phyloP scores from a whole-genome alignment of 495 filamentous ascomycete genomes.

The Xylaria cubensis region DNA sequence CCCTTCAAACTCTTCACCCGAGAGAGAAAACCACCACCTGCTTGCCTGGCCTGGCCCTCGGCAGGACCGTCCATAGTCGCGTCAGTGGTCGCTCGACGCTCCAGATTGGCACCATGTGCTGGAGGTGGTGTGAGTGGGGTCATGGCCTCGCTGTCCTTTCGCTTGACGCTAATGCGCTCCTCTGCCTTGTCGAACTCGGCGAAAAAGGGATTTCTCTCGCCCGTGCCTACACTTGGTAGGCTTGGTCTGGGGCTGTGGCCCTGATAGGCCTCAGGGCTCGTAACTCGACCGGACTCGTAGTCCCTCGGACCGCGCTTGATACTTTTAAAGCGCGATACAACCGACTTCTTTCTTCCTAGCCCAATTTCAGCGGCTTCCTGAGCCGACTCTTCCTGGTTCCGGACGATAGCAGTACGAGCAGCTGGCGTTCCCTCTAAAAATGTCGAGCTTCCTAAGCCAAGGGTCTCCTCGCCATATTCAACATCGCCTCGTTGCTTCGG shows the following conservation, averaged over 20 bases:
- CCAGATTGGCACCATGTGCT: conserved; percentile 58
- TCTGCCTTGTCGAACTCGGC: conserved; percentile 69
- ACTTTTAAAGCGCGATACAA: conserved; percentile 83
- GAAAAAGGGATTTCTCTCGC: conserved; percentile 84
- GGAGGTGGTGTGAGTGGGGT: conserved; percentile 76
- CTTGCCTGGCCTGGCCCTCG: conserved; percentile 51
- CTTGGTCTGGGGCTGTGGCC: conserved; percentile 46
- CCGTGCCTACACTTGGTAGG: conserved; percentile 28
- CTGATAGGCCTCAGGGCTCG: conserved; percentile 54
- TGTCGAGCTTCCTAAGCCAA: conserved; percentile 91
- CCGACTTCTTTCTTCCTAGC: conserved; percentile 86
- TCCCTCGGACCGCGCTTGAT: conserved; percentile 64
- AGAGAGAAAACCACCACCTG: conserved; percentile 73
- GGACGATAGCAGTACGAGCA: conserved; percentile 80
- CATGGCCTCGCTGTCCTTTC: conserved; percentile 48
- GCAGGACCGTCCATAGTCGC: conserved; percentile 49
- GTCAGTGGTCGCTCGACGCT: conserved; percentile 76
- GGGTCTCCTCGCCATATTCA: conserved; percentile 80
- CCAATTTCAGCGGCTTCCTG: conserved; percentile 63
- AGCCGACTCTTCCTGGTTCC: conserved; percentile 70
- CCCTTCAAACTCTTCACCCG: conserved; percentile 89
- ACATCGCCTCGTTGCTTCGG: conserved; percentile 64
- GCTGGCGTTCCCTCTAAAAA: conserved; percentile 96
- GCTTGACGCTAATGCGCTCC: conserved; percentile 51
- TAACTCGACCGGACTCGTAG: conserved; percentile 57